Evolutionary conservation across 352 stramenopile species (phyloP), one percentile per base, ranked within the genome.

Genomic region (Phytophthora ohioensis): DNA sequence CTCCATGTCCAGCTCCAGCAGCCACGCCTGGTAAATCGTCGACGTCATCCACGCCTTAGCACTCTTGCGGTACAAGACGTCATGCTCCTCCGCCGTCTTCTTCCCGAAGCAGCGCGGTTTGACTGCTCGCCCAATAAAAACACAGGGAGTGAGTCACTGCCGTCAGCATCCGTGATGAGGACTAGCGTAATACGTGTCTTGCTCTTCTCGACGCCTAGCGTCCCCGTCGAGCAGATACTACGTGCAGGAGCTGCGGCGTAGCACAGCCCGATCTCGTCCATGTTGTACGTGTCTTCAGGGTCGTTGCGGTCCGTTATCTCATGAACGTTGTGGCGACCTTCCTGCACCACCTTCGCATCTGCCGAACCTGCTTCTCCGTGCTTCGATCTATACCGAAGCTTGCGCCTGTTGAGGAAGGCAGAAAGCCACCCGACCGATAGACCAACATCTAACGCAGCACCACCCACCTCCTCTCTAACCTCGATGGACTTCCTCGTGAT

Each of bases 131-230:
- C 55, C 46, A 4, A 65, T 36, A 4, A 62, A 2, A 64, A 54
- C 8, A 9, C 34, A 1, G 17, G 32, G n/a, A 46, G 21, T 9
- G 41, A 36, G 9, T 64, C 52, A 12, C 12, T 57, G 12, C 12
- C 53, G n/a, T 69, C 53, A 4, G 35, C 52, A 42, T 69, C 64
- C 2, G 62, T 51, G 1, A 34, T 55, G 0, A 64, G 15, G 38
- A 1, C 27, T 8, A 69, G 27, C 9, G 45, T 57, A 6, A 69
- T 58, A 3, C 62, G 7, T 8, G 62, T 64, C 32, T 64, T 70
- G 6, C 64, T 10, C 13, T 55, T 39, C 27, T 70, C 57, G 2
- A 59, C 34, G 3, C 52, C 52, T 1, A 11, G 51, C 5, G 31
- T 39, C 1, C 15, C 1, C 9, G 21, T 12, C 2, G 34, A 21